A percentile compares a stretch with the other conserved stretches of the same genome.
Evolutionary conservation across 306 rosid species (phyloP).

Genomic region (Aeschynomene evenia): DNA sequence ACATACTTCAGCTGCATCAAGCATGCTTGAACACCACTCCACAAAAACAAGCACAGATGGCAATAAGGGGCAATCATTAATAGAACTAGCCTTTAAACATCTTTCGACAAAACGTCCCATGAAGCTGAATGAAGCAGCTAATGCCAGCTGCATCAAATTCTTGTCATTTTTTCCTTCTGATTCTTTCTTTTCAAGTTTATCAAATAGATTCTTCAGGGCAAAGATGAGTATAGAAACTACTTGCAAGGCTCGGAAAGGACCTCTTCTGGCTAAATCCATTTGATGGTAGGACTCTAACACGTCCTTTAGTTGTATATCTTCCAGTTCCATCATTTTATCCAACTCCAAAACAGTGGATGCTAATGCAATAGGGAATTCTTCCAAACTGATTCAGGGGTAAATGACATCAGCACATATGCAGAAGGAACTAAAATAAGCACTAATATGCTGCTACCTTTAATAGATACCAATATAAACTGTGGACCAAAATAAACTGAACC

Average conservation of each 20-base stretch:
- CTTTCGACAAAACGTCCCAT: conserved; percentile 81
- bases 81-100: conserved; percentile 49
- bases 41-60: conserved; percentile 80
- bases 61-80: conserved; percentile 59
- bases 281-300: conserved; percentile 66
- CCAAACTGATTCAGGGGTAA: conserved; percentile 47
- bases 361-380: conserved; percentile 64
- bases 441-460: not conserved
- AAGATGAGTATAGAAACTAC: conserved; percentile 65
- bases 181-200: conserved; percentile 34
- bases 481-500: conserved; percentile 10
- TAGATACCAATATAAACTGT: not conserved
- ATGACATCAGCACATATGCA: conserved; percentile 23
- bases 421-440: not conserved
- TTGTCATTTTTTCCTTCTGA: conserved; percentile 40
- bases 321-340: conserved; percentile 70
- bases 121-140: conserved; percentile 58
- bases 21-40: conserved; percentile 66
- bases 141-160: conserved; percentile 58
- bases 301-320: conserved; percentile 52
- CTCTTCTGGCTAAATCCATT: conserved; percentile 69
- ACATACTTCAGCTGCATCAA: conserved; percentile 42
- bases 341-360: conserved; percentile 56
- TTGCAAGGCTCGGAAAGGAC: conserved; percentile 85
- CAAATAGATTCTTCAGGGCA: conserved; percentile 47